Evolutionary conservation across 2,329 filamentous ascomycete species (phyloP).

Genomic region (Davidsoniella eucalypti): DNA sequence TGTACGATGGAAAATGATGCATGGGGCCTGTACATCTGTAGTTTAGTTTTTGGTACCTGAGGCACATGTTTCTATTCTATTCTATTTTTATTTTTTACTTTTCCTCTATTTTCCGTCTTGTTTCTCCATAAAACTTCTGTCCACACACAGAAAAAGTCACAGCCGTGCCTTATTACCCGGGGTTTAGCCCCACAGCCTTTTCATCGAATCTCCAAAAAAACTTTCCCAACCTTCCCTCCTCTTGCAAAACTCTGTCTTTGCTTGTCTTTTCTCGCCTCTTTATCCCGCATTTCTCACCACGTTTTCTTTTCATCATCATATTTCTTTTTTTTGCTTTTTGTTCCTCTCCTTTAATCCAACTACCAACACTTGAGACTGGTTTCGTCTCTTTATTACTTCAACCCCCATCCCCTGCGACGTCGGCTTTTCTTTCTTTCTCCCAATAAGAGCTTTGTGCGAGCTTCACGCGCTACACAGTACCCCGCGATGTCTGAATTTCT

Average conservation of each 20-base stretch:
- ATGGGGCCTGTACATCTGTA: too few relatives aligned
- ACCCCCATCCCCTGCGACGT: constrained; percentile 5
- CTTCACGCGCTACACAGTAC: constrained; percentile 23
- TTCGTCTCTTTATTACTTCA: neutral
- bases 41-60: constrained; percentile 9
- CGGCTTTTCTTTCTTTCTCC: constrained; percentile 14
- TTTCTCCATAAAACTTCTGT: neutral
- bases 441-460: constrained; percentile 23
- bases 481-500: constrained; percentile 42
- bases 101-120: neutral
- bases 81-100: neutral
- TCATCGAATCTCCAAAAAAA: neutral
- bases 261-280: constrained; percentile 4
- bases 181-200: neutral
- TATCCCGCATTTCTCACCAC: neutral
- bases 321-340: constrained; percentile 2
- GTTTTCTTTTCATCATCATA: constrained; percentile 3
- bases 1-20: too few relatives aligned
- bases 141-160: neutral
- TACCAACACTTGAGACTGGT: too few relatives aligned
- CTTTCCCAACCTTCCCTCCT: constrained; percentile 3
- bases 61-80: constrained; percentile 5
- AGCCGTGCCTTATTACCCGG: neutral
- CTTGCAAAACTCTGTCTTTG: constrained; percentile 1
- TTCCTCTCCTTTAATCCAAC: constrained; percentile 6